These are phyloP conservation scores for Glonium stellatum DNA, from an alignment of 495 filamentous ascomycete species.

Conservation along the genomic window DNA sequence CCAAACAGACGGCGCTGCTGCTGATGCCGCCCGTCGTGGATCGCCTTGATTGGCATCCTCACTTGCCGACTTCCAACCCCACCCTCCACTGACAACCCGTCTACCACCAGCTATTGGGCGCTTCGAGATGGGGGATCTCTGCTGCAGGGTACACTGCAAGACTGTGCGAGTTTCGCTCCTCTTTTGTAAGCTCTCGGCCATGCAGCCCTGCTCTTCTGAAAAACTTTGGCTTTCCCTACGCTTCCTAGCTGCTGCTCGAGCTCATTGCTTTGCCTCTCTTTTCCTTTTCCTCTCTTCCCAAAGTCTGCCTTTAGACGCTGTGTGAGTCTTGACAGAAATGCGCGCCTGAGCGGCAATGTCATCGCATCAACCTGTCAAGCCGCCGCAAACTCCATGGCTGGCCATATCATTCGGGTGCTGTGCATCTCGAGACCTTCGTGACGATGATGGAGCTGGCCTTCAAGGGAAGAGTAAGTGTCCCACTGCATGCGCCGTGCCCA, in stretches of 20 bases:
- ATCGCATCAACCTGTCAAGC: constrained; percentile 8
- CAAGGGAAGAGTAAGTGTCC: constrained; percentile 18
- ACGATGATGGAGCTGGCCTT: constrained; percentile 8
- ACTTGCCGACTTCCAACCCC: too few species aligned
- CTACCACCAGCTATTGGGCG: constrained; percentile 9
- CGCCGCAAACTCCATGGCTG: constrained; percentile 24
- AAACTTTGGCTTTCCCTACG: constrained; percentile 15
- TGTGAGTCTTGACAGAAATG: constrained; percentile 9
- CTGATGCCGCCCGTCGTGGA: constrained; percentile 3
- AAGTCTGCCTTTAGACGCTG: neutral
- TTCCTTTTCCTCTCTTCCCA: neutral
- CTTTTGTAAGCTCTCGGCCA: neutral
- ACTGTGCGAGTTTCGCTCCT: constrained; percentile 3
- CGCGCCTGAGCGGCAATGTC: constrained; percentile 11
- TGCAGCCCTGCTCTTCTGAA: constrained; percentile 6
- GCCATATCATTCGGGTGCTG: constrained; percentile 30
- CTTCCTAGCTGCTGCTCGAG: neutral
- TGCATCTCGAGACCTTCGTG: constrained; percentile 21
- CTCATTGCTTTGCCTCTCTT: constrained; percentile 5
- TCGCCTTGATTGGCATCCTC: constrained; percentile 9
- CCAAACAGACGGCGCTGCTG: neutral
- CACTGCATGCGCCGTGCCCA: too few species aligned
- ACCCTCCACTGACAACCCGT: neutral
- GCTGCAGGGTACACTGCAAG: constrained; percentile 4
- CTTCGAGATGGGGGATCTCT: constrained; percentile 10